A percentile compares a stretch with the other conserved stretches of the same genome.
Evolutionary conservation across 345 rosid genomes (phyloP).

Genomic region (Pelargonium nanum): DNA sequence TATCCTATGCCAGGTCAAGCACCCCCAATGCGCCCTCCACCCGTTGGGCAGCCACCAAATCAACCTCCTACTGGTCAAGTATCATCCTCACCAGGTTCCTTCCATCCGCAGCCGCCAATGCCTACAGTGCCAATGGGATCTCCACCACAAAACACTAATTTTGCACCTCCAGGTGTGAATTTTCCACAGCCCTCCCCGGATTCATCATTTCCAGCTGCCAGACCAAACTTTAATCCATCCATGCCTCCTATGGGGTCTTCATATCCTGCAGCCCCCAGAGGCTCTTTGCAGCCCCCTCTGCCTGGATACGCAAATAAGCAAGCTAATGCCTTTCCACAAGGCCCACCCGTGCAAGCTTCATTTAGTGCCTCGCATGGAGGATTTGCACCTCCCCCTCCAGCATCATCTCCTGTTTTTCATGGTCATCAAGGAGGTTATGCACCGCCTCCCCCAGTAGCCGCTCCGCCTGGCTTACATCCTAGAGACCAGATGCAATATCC

Average conservation of each 20-base stretch:
- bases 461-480: constrained; percentile 28
- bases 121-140: constrained; percentile 53
- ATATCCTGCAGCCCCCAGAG: constrained; percentile 28
- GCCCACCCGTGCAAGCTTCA: constrained; percentile 41
- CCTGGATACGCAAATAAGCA: constrained; percentile 59
- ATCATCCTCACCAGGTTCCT: constrained; percentile 25
- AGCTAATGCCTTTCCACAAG: constrained; percentile 28
- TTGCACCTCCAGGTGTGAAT: constrained; percentile 26
- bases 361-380: constrained; percentile 48
- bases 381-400: constrained; percentile 26
- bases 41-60: constrained; percentile 41
- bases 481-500: constrained; percentile 54
- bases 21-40: constrained; percentile 31
- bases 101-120: constrained; percentile 42
- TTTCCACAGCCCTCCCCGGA: constrained; percentile 30
- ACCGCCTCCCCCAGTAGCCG: constrained; percentile 28
- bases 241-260: constrained; percentile 29
- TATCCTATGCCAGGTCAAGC: constrained; percentile 34
- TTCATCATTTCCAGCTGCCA: constrained; percentile 19
- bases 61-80: constrained; percentile 49
- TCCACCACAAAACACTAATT: constrained; percentile 33
- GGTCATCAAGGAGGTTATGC: constrained; percentile 44
- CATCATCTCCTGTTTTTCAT: constrained; percentile 38
- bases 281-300: constrained; percentile 35
- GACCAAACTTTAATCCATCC: constrained; percentile 48